phyloP scores from a whole-genome alignment of 2,329 filamentous ascomycete genomes.

The Botrytis sinoallii region DNA sequence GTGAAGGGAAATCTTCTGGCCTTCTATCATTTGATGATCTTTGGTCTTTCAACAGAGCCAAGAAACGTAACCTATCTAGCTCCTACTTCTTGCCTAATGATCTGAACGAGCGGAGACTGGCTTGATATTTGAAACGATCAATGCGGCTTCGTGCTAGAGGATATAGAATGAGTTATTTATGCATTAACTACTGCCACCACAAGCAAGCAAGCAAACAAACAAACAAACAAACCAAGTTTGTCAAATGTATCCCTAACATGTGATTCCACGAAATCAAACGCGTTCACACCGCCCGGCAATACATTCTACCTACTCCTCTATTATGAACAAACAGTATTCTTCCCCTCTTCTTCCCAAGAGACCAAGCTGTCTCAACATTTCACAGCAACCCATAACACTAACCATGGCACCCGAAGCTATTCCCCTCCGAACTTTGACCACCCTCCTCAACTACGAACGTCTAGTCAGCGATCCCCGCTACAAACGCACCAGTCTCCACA shows the following conservation, averaged over 20 bases:
- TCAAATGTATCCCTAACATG: not conserved
- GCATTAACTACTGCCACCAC: not conserved
- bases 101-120: not conserved
- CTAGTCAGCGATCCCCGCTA: slow-evolving; percentile 13
- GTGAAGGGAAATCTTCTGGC: too few species aligned
- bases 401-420: not conserved
- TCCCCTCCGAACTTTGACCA: slow-evolving; percentile 13
- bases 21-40: too few species aligned
- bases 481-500: not conserved
- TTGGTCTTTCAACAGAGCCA: too few species aligned
- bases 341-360: not conserved
- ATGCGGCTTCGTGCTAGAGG: not conserved
- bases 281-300: not conserved
- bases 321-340: not conserved
- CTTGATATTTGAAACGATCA: not conserved
- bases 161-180: too few species aligned
- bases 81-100: not conserved
- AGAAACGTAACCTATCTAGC: too few species aligned
- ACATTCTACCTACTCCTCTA: not conserved
- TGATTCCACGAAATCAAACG: not conserved
- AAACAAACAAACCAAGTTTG: not conserved
- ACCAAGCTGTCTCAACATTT: not conserved
- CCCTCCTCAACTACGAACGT: slow-evolving; percentile 19
- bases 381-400: not conserved
- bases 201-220: not conserved